Evolutionary conservation across 2,329 filamentous ascomycete species (phyloP).

Genomic region (Beauveria caledonica): DNA sequence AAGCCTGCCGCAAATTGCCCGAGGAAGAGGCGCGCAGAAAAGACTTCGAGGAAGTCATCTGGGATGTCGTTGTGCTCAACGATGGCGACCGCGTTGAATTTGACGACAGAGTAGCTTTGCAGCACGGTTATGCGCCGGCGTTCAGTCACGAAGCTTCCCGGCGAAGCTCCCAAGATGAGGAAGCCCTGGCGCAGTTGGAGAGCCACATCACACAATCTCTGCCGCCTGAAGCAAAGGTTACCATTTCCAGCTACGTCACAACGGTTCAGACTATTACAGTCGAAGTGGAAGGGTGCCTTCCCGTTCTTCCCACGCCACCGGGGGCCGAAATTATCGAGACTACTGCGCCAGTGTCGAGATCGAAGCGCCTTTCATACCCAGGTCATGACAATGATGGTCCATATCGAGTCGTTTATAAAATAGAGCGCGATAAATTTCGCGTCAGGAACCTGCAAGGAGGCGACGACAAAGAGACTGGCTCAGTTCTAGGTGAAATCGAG

Average conservation of each 20-base stretch:
- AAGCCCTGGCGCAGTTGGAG: slow-evolving; percentile 38
- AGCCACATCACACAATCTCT: slow-evolving; percentile 47
- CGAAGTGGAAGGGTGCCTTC: slow-evolving; percentile 47
- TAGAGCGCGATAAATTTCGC: slow-evolving; percentile 43
- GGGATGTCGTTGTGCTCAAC: slow-evolving; percentile 58
- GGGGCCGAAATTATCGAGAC: slow-evolving; percentile 53
- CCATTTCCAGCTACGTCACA: slow-evolving; percentile 50
- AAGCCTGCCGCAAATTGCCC: slow-evolving; percentile 42
- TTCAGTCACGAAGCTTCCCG: background rate
- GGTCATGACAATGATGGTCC: slow-evolving; percentile 23
- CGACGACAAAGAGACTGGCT: slow-evolving; percentile 22
- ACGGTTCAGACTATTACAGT: slow-evolving; percentile 58
- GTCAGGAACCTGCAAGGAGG: slow-evolving; percentile 30
- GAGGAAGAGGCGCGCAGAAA: slow-evolving; percentile 40
- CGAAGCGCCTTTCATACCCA: slow-evolving; percentile 14
- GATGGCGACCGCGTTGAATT: slow-evolving; percentile 51
- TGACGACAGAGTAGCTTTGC: slow-evolving; percentile 24
- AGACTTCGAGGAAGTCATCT: slow-evolving; percentile 49
- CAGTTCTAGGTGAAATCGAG: slow-evolving; percentile 20
- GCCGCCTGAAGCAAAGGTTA: slow-evolving; percentile 47
- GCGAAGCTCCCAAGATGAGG: slow-evolving; percentile 20
- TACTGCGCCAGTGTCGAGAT: slow-evolving; percentile 23
- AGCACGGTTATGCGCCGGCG: background rate
- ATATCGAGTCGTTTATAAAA: slow-evolving; percentile 52
- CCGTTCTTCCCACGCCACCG: slow-evolving; percentile 45